These are phyloP conservation scores for Dactylella cylindrospora DNA, from an alignment of 2,329 filamentous ascomycete species.

Conservation along the genomic window DNA sequence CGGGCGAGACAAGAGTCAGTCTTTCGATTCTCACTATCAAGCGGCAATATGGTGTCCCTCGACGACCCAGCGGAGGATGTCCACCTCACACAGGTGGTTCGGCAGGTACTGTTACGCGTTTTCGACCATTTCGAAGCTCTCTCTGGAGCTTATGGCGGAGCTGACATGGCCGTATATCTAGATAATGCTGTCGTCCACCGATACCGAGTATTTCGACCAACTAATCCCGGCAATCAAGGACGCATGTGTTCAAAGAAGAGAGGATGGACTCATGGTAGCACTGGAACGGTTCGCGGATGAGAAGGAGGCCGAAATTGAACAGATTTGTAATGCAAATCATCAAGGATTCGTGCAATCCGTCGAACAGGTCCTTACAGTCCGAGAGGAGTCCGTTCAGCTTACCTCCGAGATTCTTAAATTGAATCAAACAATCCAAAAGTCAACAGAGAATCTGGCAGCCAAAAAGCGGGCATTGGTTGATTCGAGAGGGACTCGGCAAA, in stretches of 20 bases:
- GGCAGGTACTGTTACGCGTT: constrained; percentile 45
- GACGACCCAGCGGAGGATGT: constrained; percentile 26
- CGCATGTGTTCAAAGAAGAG: constrained; percentile 73
- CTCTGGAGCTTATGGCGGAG: constrained; percentile 15
- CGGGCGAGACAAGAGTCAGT: constrained; percentile 59
- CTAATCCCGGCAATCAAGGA: constrained; percentile 92
- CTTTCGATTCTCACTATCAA: constrained; percentile 55
- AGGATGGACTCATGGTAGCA: constrained; percentile 72
- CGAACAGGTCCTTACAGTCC: constrained; percentile 86
- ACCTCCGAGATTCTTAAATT: constrained; percentile 88
- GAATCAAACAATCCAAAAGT: constrained; percentile 91
- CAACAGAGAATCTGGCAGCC: constrained; percentile 87
- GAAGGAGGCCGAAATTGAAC: constrained; percentile 87
- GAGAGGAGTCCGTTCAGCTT: constrained; percentile 83
- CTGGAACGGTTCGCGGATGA: constrained; percentile 80
- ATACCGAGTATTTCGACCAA: constrained; percentile 92
- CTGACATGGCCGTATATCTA: constrained; percentile 53
- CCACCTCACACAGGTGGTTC: constrained; percentile 40
- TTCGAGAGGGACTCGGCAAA: constrained; percentile 86
- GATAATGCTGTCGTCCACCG: constrained; percentile 90
- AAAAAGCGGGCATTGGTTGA: constrained; percentile 95
- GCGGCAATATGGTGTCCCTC: constrained; percentile 45
- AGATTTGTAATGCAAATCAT: constrained; percentile 91
- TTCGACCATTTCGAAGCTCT: not conserved
- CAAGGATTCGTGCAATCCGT: constrained; percentile 95